A percentile compares a stretch with the other conserved stretches of the same genome.
Evolutionary conservation across 257 asterid genomes (phyloP).

Genomic region (Salvia rosmarinus): DNA sequence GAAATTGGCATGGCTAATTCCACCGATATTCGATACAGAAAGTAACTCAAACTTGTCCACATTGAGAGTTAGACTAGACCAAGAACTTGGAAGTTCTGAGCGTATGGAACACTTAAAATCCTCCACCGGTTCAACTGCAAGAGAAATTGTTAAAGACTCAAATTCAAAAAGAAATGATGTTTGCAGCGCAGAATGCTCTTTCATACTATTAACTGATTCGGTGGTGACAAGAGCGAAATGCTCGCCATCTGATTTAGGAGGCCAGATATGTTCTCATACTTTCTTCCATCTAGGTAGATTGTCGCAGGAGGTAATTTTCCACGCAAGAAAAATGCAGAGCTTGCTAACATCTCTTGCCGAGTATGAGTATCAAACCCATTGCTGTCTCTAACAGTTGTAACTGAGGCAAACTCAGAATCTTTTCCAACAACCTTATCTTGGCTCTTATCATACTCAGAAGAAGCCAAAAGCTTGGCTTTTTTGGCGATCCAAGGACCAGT

Average conservation of each 20-base stretch:
- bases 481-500: slow-evolving; percentile 84
- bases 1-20: slow-evolving; percentile 66
- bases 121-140: slow-evolving; percentile 52
- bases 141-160: slow-evolving; percentile 55
- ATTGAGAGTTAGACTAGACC: slow-evolving; percentile 72
- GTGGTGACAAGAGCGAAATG: slow-evolving; percentile 49
- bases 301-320: slow-evolving; percentile 64
- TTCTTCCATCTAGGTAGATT: slow-evolving; percentile 54
- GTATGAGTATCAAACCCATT: slow-evolving; percentile 57
- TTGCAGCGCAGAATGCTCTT: slow-evolving; percentile 56
- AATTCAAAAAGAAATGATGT: slow-evolving; percentile 73
- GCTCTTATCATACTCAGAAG: slow-evolving; percentile 68
- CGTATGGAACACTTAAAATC: slow-evolving; percentile 50
- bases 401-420: slow-evolving; percentile 78
- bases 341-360: slow-evolving; percentile 67
- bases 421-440: slow-evolving; percentile 54
- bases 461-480: slow-evolving; percentile 76
- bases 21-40: slow-evolving; percentile 79
- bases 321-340: slow-evolving; percentile 68
- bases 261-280: slow-evolving; percentile 52
- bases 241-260: slow-evolving; percentile 59
- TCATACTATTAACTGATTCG: slow-evolving; percentile 42
- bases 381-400: slow-evolving; percentile 66
- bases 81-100: slow-evolving; percentile 87
- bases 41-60: slow-evolving; percentile 69